Percentiles rank a stretch among this genome's conserved stretches.
Evolutionary conservation across 192 early-diverging fungal species (phyloP).

Genomic region (Phlyctochytrium planicorne): DNA sequence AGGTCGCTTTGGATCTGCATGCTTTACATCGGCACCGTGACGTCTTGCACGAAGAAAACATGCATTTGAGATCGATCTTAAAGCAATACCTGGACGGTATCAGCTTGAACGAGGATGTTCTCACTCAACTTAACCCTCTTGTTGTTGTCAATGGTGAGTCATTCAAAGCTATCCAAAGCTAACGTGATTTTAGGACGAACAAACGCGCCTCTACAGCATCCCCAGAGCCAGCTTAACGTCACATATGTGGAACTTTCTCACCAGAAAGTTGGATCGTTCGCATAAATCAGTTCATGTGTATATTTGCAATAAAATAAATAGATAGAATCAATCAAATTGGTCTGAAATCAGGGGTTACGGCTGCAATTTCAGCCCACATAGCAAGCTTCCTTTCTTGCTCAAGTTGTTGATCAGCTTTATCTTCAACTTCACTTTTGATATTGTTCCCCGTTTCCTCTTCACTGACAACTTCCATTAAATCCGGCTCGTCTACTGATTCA

Average conservation of each 20-base stretch:
- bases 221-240: conserved; percentile 38
- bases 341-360: too few relatives aligned
- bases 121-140: conserved; percentile 53
- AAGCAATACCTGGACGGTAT: conserved; percentile 65
- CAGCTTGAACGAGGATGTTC: conserved; percentile 48
- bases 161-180: not conserved
- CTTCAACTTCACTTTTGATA: too few relatives aligned
- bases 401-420: too few relatives aligned
- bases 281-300: too few relatives aligned
- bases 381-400: too few relatives aligned
- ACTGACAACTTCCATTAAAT: too few relatives aligned
- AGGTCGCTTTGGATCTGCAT: conserved; percentile 50
- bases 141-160: conserved; percentile 52
- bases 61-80: conserved; percentile 47
- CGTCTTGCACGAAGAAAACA: conserved; percentile 50
- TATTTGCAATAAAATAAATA: too few relatives aligned
- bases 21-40: conserved; percentile 47
- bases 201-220: conserved; percentile 45
- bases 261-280: conserved; percentile 3
- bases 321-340: too few relatives aligned
- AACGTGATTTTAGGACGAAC: conserved; percentile 35
- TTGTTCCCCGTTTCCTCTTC: too few relatives aligned
- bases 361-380: too few relatives aligned
- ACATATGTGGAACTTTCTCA: conserved; percentile 53
- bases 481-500: too few relatives aligned